Percentiles rank a stretch among this genome's conserved stretches.
phyloP scores from a whole-genome alignment of 2,329 filamentous ascomycete species.

The Colletotrichum camelliae region DNA sequence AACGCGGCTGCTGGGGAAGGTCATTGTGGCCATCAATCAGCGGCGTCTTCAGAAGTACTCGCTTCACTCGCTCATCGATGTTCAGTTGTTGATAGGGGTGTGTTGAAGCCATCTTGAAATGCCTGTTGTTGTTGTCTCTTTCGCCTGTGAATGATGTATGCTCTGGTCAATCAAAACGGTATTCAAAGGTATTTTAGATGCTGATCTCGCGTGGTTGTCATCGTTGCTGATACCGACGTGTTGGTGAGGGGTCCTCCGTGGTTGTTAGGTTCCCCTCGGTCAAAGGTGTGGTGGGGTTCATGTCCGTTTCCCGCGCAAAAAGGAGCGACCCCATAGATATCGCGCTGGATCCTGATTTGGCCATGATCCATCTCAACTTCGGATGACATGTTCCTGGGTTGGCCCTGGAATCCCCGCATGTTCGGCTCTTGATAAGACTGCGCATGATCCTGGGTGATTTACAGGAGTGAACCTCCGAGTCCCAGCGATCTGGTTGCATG shows the following conservation, averaged over 20 bases:
- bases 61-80: conserved; percentile 33
- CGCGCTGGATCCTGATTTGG: neutral
- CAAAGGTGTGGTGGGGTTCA: neutral
- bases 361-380: neutral
- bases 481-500: neutral
- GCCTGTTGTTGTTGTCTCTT: rapidly evolving
- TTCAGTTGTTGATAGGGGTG: conserved; percentile 10
- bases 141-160: rapidly evolving
- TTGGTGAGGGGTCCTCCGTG: neutral
- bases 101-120: neutral
- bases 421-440: neutral
- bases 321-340: neutral
- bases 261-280: neutral
- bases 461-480: neutral
- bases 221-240: neutral
- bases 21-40: conserved; percentile 42
- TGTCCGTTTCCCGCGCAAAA: conserved; percentile 3
- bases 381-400: neutral
- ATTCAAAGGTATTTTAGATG: rapidly evolving
- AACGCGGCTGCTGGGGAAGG: conserved; percentile 31
- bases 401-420: neutral
- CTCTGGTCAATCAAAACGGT: rapidly evolving
- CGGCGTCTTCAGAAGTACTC: conserved; percentile 29
- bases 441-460: neutral
- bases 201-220: rapidly evolving